Base-by-base conservation (phyloP, 2,329 filamentous ascomycete genomes). In the Huntiella moniliformis region DNA sequence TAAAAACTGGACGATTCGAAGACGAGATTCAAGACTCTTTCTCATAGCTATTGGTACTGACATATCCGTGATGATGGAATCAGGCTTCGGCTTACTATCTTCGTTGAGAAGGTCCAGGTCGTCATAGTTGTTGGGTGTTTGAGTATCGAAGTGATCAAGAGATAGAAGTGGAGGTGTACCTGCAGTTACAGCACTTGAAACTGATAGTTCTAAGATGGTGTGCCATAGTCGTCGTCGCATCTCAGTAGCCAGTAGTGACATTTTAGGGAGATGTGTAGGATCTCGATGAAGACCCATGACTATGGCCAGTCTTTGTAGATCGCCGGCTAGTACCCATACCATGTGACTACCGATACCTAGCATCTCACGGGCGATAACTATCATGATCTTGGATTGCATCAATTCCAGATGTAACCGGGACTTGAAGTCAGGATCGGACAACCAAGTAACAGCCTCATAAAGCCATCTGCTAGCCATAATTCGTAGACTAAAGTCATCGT, bases 401-500 rank as follows among this genome's bases (percentile, higher is more conserved):
- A 60, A 63, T 28, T 66, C 63, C 0, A 76, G 57, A 1, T 60
- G 64, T 0, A 77, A 58, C 0, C 64, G 58, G 0, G 64, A 61
- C 50, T 77, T 78, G 53, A 66, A 68, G 3, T 66, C 60, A 0
- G 73, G 74, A 4, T 65, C 63, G 0, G 67, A 65, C 0, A 71
- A 44, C 68, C 70, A 78, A 0, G 64, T 64, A 38, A 72, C 67
- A 0, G 67, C 73, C 50, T 75, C 71, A 46, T 71, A 69, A 0
- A 76, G 58, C 74, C 73, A 79, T 22, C 57, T 61, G n/a, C 67
- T 58, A 0, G 73, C 73, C 0, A 62, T 60, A 4, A 58, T 44
- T 5, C 71, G 65, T 33, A 74, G 52, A 0, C 65, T 67, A 46
- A 71, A 75, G 0, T 57, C 50, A 0, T 68, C 62, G 44, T 77